Evolutionary conservation across 345 rosid species (phyloP), one percentile per base, ranked within the genome.

Genomic region (Lagerstroemia speciosa): DNA sequence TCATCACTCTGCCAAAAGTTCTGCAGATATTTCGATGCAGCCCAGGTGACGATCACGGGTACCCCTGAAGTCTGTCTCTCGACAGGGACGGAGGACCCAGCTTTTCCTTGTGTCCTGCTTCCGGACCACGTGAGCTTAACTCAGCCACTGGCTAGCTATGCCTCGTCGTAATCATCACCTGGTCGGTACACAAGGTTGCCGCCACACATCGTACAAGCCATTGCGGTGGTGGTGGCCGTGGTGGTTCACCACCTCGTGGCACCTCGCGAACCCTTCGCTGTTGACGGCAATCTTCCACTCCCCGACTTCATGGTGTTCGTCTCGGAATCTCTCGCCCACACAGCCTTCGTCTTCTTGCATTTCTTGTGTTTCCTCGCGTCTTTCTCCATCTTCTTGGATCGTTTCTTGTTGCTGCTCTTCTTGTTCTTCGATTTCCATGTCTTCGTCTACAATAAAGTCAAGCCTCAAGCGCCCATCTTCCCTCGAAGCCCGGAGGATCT

Each of bases 381-480:
- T 65, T 33, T 58, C 36, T 15, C 22, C 78, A 9, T 62, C 43
- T 12, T 61, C 22, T 11, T 71, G 40, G 8, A 6, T 4, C 27
- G 43, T 63, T 30, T 62, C 36, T 64, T 74, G 48, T 57, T 73
- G 52, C 34, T 72, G 72, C 29, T 63, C 64, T 37, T 73, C 58
- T 40, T 72, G 72, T 32, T 63, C 64, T 37, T 70, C 68, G 32
- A 75, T 41, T 6, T 61, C 71, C 19, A 27, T 65, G 62, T 77
- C 73, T 15, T 76, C 77, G 64, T 80, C 74, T 26, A 24, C 26
- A 26, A 86, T 34, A 19, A 92, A 81, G 50, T 87, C 84, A 82
- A 92, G 77, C 69, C 83, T 80, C 81, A 92, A 60, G 70, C 93
- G 82, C 66, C 93, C 97, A 58, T 82, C 76, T 76, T 83, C 74